Base-by-base conservation (phyloP, 768 basidiomycete species). In the Suillus clintonianus region DNA sequence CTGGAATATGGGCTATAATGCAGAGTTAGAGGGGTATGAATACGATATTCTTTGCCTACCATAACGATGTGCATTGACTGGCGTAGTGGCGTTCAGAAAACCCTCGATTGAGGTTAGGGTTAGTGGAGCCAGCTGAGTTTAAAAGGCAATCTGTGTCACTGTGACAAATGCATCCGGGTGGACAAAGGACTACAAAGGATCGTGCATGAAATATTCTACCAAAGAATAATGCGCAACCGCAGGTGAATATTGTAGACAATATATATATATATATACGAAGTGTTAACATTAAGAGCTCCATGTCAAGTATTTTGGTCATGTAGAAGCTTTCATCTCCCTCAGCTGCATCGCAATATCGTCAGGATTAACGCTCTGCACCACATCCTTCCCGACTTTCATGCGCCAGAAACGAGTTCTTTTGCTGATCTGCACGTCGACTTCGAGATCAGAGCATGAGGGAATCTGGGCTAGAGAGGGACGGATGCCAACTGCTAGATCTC, bases 1-100 rank as follows among this genome's bases (percentile, higher is more conserved):
- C 72, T 91, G 89, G 62, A 92, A 92, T 63, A 92, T 86, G 54
- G 87, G 86, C 89, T 91, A 64, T 17, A 30, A 58, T 47, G 34
- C 27, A 36, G 17, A 8, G 45, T 34, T 30, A 45, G 27, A 60
- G 24, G n/a, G 13, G 61, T n/a, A 43, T 15, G 17, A 41, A 41
- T 24, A 45, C 5, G 14, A 6, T 41, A 32, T 27, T 15, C 19
- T 22, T 58, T 48, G 14, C 51, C 42, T 60, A 53, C 47, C 47
- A 60, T 60, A 59, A 60, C 19, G 57, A 51, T 48, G 53, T 34
- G 53, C 53, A 60, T 60, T 60, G 59, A 57, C 56, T 60, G 47
- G 59, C 50, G 55, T 62, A 24, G 62, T 53, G 45, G 62, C 51
- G 59, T 30, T 41, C 36, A 41, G 56, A 41, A 68, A 77, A 75